These are phyloP conservation scores for Hypoxylon lenormandii DNA, from an alignment of 495 filamentous ascomycete species.

Conservation along the genomic window DNA sequence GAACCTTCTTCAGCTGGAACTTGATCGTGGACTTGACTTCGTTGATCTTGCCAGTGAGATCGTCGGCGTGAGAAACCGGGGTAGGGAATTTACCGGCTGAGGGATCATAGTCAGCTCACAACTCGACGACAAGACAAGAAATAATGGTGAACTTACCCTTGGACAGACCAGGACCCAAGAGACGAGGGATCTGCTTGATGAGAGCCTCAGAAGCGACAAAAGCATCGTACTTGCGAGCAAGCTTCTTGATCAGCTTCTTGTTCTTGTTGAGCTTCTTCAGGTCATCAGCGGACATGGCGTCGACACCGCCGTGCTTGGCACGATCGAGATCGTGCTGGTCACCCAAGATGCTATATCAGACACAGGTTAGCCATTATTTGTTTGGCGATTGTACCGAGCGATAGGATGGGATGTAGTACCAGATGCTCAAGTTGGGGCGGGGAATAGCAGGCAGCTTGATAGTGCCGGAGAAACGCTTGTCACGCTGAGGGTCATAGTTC, in stretches of 20 bases:
- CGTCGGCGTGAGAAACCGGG: conserved; percentile 93
- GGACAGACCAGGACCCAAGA: conserved; percentile 96
- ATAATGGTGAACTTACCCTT: conserved; percentile 73
- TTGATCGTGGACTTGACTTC: conserved; percentile 99
- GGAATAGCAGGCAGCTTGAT: conserved; percentile 91
- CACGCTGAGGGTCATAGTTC: conserved; percentile 99
- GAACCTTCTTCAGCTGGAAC: conserved; percentile 99
- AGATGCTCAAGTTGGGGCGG: conserved; percentile 93
- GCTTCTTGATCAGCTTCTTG: conserved; percentile 99
- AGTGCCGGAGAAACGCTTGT: conserved; percentile 99
- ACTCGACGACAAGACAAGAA: background rate
- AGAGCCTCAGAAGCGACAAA: conserved; percentile 95
- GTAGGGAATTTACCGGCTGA: conserved; percentile 98
- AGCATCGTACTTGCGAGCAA: conserved; percentile 99
- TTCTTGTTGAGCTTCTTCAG: conserved; percentile 99
- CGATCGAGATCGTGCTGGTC: conserved; percentile 99
- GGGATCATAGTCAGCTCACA: conserved; percentile 30
- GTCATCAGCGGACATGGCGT: conserved; percentile 97
- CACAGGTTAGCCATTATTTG: conserved; percentile 53
- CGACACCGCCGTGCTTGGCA: conserved; percentile 96
- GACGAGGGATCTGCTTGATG: conserved; percentile 99
- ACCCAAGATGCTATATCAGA: conserved; percentile 77
- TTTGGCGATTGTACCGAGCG: conserved; percentile 1
- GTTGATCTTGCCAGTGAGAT: conserved; percentile 90
- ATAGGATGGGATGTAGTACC: conserved; percentile 56